phyloP scores from a whole-genome alignment of 768 basidiomycete genomes.

The Dacryopinax primogenitus region DNA sequence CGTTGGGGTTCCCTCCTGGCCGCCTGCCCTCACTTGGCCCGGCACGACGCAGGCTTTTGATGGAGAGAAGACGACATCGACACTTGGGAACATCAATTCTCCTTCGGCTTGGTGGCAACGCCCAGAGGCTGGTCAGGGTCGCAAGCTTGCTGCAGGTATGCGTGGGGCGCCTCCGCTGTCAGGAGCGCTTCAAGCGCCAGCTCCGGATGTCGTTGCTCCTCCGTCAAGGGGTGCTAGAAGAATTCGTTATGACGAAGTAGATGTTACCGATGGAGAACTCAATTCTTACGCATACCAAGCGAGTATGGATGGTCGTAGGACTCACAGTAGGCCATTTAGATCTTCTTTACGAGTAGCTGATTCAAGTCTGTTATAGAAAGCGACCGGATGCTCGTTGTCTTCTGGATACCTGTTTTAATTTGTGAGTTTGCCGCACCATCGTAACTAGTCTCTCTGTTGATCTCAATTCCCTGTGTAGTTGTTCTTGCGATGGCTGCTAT shows the following conservation, averaged over 20 bases:
- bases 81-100: neutral
- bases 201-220: neutral
- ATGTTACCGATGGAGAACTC: conserved; percentile 52
- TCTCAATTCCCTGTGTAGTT: conserved; percentile 14
- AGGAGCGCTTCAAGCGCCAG: conserved; percentile 20
- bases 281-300: conserved; percentile 57
- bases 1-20: neutral
- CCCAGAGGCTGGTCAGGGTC: conserved; percentile 14
- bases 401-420: conserved; percentile 77
- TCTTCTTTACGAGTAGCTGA: conserved; percentile 2
- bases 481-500: conserved; percentile 17
- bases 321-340: neutral
- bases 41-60: neutral
- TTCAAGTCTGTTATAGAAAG: conserved; percentile 32
- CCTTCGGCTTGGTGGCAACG: conserved; percentile 14
- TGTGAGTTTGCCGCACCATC: too few species aligned
- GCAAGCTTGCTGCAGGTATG: neutral
- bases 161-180: conserved; percentile 13
- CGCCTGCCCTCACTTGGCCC: neutral
- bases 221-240: conserved; percentile 22
- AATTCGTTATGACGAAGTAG: conserved; percentile 37
- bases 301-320: conserved; percentile 56
- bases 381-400: conserved; percentile 71
- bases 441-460: neutral
- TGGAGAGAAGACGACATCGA: neutral